Base-by-base conservation (phyloP, 352 stramenopile genomes). In the Phytopythium litorale region DNA sequence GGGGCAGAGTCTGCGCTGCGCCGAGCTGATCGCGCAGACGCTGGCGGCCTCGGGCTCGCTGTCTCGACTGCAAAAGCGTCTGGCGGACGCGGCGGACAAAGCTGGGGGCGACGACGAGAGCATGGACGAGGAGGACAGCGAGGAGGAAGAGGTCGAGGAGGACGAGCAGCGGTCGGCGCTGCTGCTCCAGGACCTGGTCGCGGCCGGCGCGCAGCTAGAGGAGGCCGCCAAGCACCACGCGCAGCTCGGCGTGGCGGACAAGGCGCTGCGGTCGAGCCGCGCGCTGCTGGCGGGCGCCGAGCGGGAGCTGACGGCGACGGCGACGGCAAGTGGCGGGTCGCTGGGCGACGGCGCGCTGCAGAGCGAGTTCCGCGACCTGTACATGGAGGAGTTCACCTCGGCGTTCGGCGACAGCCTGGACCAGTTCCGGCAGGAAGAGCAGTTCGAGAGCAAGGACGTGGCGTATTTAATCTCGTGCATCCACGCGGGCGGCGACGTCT, bases 391-490 rank as follows among this genome's bases (percentile, higher is more conserved):
- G 59, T 96, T 96, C 65, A 88, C 87, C 33, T 75, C 76, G 19
- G 82, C 82, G 3, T 96, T 96, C 64, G 87, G 84, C 30, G 87
- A 96, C 55, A 86, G 94, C 38, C 62, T 96, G 50, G 78, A 96
- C 65, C 71, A 86, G 59, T 94, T 94, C 65, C 87, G 87, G 33
- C 87, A 89, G 65, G 87, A 96, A 64, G 85, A 94, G 60, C 72
- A 77, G 67, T 96, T 96, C 64, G 82, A 93, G 57, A 90, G 74
- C 65, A 92, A 88, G 62, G 87, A 96, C 69, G 87, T 96, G 66
- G 78, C 71, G 48, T 93, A 91, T 89, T 91, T 96, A 86, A 93
- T 96, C 67, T 91, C 83, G 43, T 91, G 84, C 63, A 94, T 96
- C 65, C 79, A 92, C 55, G 75, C 81, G 12, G 82, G 85, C 30